phyloP scores from a whole-genome alignment of 2,329 filamentous ascomycete species.

The Nigrograna mackinnonii region DNA sequence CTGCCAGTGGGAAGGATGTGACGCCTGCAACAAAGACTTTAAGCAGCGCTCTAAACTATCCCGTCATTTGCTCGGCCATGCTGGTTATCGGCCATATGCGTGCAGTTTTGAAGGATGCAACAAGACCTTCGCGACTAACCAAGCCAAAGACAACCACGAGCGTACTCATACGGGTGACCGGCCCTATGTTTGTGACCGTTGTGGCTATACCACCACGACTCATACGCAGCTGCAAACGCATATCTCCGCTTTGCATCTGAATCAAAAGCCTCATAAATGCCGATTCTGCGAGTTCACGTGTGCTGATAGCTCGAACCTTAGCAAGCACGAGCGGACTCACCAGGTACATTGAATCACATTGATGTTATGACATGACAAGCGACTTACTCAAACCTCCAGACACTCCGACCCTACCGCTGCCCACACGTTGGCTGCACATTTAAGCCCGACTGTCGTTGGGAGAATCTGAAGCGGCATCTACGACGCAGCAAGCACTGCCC shows the following conservation, averaged over 20 bases:
- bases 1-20: constrained; percentile 41
- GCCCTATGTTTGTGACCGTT: constrained; percentile 40
- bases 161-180: constrained; percentile 41
- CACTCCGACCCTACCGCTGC: constrained; percentile 39
- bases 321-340: constrained; percentile 42
- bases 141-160: constrained; percentile 45
- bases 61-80: constrained; percentile 41
- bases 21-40: constrained; percentile 38
- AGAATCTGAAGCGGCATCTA: constrained; percentile 43
- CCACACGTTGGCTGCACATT: constrained; percentile 40
- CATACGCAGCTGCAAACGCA: constrained; percentile 43
- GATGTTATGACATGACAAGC: too few species aligned
- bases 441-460: constrained; percentile 43
- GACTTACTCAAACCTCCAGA: too few species aligned
- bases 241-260: constrained; percentile 39
- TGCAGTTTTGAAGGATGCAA: constrained; percentile 38
- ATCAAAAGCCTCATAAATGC: constrained; percentile 42
- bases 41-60: constrained; percentile 44
- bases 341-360: constrained; percentile 26
- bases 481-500: constrained; percentile 39
- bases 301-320: constrained; percentile 39
- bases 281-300: constrained; percentile 43
- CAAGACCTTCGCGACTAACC: constrained; percentile 44
- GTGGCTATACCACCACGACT: constrained; percentile 42
- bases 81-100: constrained; percentile 39